Evolutionary conservation across 108 stramenopile species (phyloP).

Genomic region (Schizochytrium sp.): DNA sequence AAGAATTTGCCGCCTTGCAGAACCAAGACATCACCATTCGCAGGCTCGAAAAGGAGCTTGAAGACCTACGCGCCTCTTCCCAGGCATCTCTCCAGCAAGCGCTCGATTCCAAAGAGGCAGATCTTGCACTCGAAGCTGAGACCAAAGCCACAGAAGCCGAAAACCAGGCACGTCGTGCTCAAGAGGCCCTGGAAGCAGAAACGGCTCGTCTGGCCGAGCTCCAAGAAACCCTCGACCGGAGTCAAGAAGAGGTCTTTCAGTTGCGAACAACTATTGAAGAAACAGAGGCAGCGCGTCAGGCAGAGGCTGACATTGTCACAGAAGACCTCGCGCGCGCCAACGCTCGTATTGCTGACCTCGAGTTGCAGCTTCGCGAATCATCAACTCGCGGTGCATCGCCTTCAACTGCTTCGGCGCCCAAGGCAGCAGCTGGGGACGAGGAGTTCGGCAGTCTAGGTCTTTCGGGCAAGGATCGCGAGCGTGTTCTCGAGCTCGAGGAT

Average conservation of each 20-base stretch:
- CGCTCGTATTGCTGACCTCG: not conserved
- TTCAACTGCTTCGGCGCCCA: not conserved
- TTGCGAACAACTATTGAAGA: not conserved
- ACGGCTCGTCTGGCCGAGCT: not conserved
- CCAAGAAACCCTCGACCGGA: not conserved
- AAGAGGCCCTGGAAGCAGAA: not conserved
- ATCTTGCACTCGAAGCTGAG: not conserved
- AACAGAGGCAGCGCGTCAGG: not conserved
- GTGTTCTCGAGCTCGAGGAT: constrained; percentile 13
- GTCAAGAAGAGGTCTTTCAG: not conserved
- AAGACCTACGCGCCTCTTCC: constrained; percentile 53
- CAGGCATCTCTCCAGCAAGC: not conserved
- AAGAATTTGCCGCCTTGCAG: constrained; percentile 71
- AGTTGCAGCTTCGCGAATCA: not conserved
- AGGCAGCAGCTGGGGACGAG: too few species aligned
- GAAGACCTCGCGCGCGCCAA: not conserved
- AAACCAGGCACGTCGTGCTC: not conserved
- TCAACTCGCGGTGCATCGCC: not conserved
- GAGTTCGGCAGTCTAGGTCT: not conserved
- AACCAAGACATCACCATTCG: constrained; percentile 85
- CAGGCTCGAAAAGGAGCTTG: constrained; percentile 67
- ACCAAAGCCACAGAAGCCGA: not conserved
- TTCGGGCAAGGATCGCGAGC: not conserved
- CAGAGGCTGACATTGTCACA: not conserved
- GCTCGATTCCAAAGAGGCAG: not conserved